phyloP scores from a whole-genome alignment of 192 early-diverging fungal species.

The Backusella morwellensis region DNA sequence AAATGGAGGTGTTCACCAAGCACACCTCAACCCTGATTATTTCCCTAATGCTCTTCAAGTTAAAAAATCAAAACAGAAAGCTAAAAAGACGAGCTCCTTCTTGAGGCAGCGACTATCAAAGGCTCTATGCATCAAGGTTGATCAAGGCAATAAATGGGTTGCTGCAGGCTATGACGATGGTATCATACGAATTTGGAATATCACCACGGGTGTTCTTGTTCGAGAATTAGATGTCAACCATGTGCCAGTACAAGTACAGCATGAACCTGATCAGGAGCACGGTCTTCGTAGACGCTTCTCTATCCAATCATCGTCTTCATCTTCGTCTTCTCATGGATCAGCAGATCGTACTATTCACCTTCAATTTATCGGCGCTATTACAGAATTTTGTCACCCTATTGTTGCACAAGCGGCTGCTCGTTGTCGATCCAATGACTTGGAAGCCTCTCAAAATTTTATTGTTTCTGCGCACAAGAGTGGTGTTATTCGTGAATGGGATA shows the following conservation, averaged over 20 bases:
- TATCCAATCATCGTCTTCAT: background rate
- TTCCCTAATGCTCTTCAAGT: background rate
- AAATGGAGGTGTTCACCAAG: background rate
- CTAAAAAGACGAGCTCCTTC: background rate
- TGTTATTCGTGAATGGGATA: constrained; percentile 31
- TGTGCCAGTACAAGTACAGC: constrained; percentile 2
- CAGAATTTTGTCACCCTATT: constrained; percentile 26
- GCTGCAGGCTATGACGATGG: constrained; percentile 32
- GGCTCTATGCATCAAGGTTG: constrained; percentile 21
- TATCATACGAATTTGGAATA: constrained; percentile 29
- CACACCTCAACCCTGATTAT: background rate
- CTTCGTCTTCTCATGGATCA: background rate
- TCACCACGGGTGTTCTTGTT: constrained; percentile 19
- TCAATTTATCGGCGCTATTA: constrained; percentile 21
- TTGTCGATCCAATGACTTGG: background rate
- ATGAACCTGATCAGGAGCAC: background rate
- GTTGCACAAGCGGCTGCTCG: constrained; percentile 27
- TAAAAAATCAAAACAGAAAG: background rate
- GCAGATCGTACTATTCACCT: constrained; percentile 21
- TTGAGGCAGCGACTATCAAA: background rate
- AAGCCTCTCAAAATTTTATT: constrained; percentile 24
- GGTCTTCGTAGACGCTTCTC: background rate
- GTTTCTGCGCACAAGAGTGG: constrained; percentile 32
- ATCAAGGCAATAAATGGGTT: constrained; percentile 31
- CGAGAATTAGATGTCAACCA: background rate